Base-by-base conservation (phyloP, 352 stramenopile species). In the Pythium insidiosum region DNA sequence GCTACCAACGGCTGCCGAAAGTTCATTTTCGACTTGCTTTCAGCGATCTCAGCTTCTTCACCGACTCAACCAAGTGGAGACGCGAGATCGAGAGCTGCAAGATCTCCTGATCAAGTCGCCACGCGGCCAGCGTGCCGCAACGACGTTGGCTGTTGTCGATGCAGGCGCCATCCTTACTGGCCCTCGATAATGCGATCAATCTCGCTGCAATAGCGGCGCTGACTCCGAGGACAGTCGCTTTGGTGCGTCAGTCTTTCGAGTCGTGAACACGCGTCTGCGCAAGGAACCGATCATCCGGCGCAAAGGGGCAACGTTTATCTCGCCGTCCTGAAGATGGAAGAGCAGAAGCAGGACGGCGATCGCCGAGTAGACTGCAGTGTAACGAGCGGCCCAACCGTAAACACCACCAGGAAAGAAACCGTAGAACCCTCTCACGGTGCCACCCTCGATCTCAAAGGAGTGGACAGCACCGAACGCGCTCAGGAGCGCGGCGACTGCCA, bases 401-500 rank as follows among this genome's bases (percentile, higher is more conserved):
- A 18, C 3, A 6, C 56, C 56, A 34, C 56, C 50, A 7, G 60
- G 60, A 6, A 69, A 54, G 15, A 61, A 33, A 1, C 60, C 60
- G 20, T 58, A 69, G 3, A 51, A 34, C 3, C 50, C 53, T 5
- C 41, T 36, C 4, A 76, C 55, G 9, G 53, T 54, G 22, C 61
- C 43, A 4, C 50, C 50, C 18, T 70, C 58, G 24, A 76, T 40
- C n/a, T 57, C 43, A 26, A 68, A 76, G 15, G 65, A 66, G 49
- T 76, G 65, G 21, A 76, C 61, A 23, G 56, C 49, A 20, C 65
- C 65, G 5, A 64, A 41, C 2, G 38, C 50, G 19, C 61, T 69
- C 1, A 76, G 43, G 5, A 55, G 21, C 3, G 58, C 38, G 4
- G 58, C 58, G 1, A 72, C 26, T 7, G 36, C 38, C 61, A 72